These are phyloP conservation scores for Sergeia podlipaevii DNA, from an alignment of 208 protist genomes.

Conservation along the genomic window DNA sequence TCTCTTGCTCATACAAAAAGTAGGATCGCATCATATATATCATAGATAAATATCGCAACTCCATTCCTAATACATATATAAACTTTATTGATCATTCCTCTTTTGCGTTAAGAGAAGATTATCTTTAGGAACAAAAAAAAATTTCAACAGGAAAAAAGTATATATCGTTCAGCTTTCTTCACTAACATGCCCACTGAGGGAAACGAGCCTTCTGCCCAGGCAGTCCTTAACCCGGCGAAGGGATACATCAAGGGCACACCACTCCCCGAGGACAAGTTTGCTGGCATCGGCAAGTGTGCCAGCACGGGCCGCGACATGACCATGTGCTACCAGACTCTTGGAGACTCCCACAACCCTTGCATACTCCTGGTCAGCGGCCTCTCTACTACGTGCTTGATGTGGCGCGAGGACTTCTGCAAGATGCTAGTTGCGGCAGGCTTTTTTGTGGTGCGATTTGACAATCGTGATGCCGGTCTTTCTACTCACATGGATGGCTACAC, in stretches of 20 bases:
- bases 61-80: too few species aligned
- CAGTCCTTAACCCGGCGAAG: too few species aligned
- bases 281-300: conserved; percentile 34
- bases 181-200: too few species aligned
- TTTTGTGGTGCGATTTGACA: conserved; percentile 72
- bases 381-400: conserved; percentile 10
- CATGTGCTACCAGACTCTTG: conserved; percentile 64
- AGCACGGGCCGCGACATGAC: conserved; percentile 42
- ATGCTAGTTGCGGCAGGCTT: conserved; percentile 27
- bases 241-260: conserved; percentile 14
- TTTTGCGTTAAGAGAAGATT: too few species aligned
- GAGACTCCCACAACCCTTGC: conserved; percentile 40
- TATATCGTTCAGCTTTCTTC: too few species aligned
- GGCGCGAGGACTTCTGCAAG: conserved; percentile 26
- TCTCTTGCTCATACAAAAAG: too few species aligned
- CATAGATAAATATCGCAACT: too few species aligned
- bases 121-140: too few species aligned
- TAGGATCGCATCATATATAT: too few species aligned
- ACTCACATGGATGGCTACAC: conserved; percentile 45
- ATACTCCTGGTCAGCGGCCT: conserved; percentile 62
- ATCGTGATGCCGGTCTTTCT: conserved; percentile 66
- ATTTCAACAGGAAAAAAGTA: too few species aligned
- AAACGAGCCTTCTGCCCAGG: too few species aligned
- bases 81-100: too few species aligned
- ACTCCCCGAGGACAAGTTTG: conserved; percentile 42